These are phyloP conservation scores for Metschnikowia lachancei DNA, from an alignment of 805 yeast species.

Conservation along the genomic window DNA sequence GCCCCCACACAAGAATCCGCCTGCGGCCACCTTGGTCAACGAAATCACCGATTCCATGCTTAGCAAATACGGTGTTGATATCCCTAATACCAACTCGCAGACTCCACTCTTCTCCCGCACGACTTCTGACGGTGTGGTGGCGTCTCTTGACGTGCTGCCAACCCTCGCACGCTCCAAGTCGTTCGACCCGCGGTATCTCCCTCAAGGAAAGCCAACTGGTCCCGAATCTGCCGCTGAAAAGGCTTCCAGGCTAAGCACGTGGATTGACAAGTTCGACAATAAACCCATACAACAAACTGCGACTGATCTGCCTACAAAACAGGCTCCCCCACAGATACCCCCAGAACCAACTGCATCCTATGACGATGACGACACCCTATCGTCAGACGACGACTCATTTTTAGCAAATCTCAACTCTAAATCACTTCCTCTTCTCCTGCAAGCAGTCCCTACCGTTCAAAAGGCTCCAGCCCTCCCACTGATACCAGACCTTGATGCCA, in stretches of 20 bases:
- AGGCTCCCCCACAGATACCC: not conserved
- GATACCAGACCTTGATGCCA: not conserved
- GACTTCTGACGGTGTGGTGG: constrained; percentile 28
- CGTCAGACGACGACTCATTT: constrained; percentile 29
- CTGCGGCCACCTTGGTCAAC: constrained; percentile 23
- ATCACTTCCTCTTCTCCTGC: constrained; percentile 9
- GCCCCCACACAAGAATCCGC: constrained; percentile 3
- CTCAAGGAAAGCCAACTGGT: not conserved
- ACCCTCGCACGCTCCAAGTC: constrained; percentile 39
- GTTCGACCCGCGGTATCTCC: constrained; percentile 22
- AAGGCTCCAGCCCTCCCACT: not conserved
- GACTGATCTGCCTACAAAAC: not conserved
- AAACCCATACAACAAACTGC: not conserved
- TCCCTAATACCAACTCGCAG: constrained; percentile 28
- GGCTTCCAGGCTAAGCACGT: constrained; percentile 20
- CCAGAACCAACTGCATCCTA: not conserved
- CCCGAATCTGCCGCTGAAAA: constrained; percentile 13
- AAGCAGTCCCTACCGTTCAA: constrained; percentile 1
- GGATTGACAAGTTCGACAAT: constrained; percentile 33
- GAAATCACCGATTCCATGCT: constrained; percentile 40
- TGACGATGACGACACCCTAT: constrained; percentile 11
- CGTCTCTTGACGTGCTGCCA: constrained; percentile 26
- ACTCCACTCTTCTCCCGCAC: constrained; percentile 38
- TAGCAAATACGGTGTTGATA: constrained; percentile 42
- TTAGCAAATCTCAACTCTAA: constrained; percentile 15